Evolutionary conservation across 2,329 filamentous ascomycete species (phyloP).

Genomic region (Zymoseptoria tritici): DNA sequence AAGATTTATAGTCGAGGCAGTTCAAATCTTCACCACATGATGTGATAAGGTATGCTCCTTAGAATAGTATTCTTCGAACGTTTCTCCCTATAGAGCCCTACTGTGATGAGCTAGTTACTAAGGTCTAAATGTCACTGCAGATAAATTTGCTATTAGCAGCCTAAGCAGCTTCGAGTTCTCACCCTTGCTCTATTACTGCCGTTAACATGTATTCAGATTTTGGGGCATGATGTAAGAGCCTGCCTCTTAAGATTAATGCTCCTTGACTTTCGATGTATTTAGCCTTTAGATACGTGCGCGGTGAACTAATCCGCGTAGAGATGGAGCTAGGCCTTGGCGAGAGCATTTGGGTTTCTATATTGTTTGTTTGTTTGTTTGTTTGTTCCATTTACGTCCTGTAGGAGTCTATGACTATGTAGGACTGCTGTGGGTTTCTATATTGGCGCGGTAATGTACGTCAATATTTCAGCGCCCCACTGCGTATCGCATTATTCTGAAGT

Average conservation of each 20-base stretch:
- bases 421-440: too few species aligned
- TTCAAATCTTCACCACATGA: background rate
- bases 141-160: background rate
- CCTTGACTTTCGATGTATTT: background rate
- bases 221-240: background rate
- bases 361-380: too few species aligned
- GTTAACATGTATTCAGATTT: too few species aligned
- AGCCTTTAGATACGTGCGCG: background rate
- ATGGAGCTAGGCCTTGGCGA: background rate
- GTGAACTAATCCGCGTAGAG: background rate
- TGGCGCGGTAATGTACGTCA: background rate
- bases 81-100: background rate
- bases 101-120: too few species aligned
- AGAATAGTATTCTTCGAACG: background rate
- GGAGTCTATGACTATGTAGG: too few species aligned
- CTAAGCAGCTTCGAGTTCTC: background rate
- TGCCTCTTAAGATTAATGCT: background rate
- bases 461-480: background rate
- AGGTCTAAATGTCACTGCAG: background rate
- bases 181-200: background rate
- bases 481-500: background rate
- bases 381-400: too few species aligned
- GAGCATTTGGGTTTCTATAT: too few species aligned
- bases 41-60: background rate
- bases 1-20: background rate